These are phyloP conservation scores for Acanthamoeba triangularis DNA, from an alignment of 208 protist species.

Conservation along the genomic window DNA sequence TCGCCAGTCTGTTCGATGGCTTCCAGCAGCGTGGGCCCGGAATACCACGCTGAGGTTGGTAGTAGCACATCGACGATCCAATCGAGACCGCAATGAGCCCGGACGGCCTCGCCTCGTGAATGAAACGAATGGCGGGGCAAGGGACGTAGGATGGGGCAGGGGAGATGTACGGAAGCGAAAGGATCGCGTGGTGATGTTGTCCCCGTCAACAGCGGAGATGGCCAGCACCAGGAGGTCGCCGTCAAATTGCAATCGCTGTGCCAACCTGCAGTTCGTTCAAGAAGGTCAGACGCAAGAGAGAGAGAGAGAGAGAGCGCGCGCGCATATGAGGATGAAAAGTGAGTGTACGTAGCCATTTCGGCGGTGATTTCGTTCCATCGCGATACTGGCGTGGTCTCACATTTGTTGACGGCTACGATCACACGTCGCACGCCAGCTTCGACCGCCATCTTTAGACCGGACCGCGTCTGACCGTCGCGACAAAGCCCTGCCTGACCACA, in stretches of 20 bases:
- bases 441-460: neutral
- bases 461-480: neutral
- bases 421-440: neutral
- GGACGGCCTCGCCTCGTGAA: too few species aligned
- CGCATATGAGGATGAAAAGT: neutral
- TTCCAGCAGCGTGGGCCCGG: neutral
- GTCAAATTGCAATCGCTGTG: neutral
- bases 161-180: neutral
- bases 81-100: too few species aligned
- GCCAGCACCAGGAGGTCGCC: neutral
- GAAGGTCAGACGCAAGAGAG: neutral
- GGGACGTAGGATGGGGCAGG: too few species aligned
- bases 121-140: neutral
- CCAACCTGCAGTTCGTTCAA: neutral
- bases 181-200: neutral
- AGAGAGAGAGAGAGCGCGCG: neutral
- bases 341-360: neutral
- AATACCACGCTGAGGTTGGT: neutral
- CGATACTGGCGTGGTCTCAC: neutral
- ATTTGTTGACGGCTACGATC: constrained; percentile 5
- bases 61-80: neutral
- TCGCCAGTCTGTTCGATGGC: neutral
- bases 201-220: neutral
- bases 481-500: neutral
- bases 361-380: neutral